phyloP scores from a whole-genome alignment of 2,329 filamentous ascomycete species.

The Exophiala sp. region DNA sequence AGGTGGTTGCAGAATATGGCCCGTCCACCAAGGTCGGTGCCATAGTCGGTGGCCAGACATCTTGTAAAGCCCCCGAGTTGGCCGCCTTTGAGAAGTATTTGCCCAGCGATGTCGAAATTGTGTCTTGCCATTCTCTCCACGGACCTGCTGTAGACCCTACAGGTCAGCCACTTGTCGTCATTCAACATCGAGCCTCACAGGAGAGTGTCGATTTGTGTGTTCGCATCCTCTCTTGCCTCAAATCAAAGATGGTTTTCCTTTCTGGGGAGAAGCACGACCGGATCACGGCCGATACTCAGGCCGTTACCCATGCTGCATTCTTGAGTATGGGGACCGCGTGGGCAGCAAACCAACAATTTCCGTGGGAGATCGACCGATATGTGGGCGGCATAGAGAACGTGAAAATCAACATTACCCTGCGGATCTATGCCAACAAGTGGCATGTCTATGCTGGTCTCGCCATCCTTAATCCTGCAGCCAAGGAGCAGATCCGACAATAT shows the following conservation, averaged over 20 bases:
- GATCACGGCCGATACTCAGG: slow-evolving; percentile 97
- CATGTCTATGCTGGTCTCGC: slow-evolving; percentile 97
- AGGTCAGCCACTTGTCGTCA: slow-evolving; percentile 86
- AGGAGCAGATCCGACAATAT: slow-evolving; percentile 90
- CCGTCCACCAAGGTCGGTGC: slow-evolving; percentile 92
- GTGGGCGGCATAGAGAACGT: slow-evolving; percentile 97
- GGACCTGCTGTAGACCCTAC: slow-evolving; percentile 84
- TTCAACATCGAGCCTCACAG: slow-evolving; percentile 84
- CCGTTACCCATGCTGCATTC: slow-evolving; percentile 95
- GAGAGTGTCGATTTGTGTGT: slow-evolving; percentile 75
- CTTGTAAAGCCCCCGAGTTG: slow-evolving; percentile 96
- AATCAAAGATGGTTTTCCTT: slow-evolving; percentile 82
- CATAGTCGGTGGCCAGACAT: slow-evolving; percentile 95
- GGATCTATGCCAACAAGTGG: slow-evolving; percentile 99
- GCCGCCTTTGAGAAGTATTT: slow-evolving; percentile 86
- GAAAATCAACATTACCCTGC: slow-evolving; percentile 96
- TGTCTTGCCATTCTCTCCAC: slow-evolving; percentile 95
- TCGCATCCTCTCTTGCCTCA: slow-evolving; percentile 74
- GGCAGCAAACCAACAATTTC: slow-evolving; percentile 92
- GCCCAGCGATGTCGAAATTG: slow-evolving; percentile 82
- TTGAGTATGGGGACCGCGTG: slow-evolving; percentile 97
- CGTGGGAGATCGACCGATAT: slow-evolving; percentile 95
- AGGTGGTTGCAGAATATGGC: slow-evolving; percentile 81
- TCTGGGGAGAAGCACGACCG: slow-evolving; percentile 86
- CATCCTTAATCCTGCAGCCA: slow-evolving; percentile 91